Evolutionary conservation across 148 eudicot species (phyloP), one percentile per base, ranked within the genome.

Genomic region (Arctostaphylos glauca): DNA sequence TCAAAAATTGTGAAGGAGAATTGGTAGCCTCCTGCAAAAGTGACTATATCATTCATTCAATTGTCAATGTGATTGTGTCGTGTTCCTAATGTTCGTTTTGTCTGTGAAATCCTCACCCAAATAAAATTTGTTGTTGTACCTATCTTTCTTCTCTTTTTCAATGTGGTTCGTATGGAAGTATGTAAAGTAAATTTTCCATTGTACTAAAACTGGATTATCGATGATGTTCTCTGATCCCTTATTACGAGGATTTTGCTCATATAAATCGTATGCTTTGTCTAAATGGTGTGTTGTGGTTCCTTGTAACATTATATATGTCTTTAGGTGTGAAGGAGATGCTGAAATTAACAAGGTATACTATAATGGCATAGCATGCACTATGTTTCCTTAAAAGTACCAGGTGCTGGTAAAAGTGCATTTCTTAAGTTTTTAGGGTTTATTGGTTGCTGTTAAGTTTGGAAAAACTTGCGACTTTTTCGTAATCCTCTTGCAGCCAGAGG

Each of bases 1-100:
- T 71, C 79, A 3, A 85, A 85, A 82, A 83, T 83, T 62, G 78
- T 78, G 13, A 83, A 55, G 78, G 85, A 83, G 21, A 83, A 83
- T 67, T 83, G 82, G 80, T 74, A 84, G 74, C 21, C 74, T 66
- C 58, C 71, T 78, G 4, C 23, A 71, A 46, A 53, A 13, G 38
- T 59, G 21, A 68, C 18, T 21, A 25, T 54, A 4, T 43, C 31
- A 67, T 67, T 67, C 60, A 9, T 67, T 59, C 48, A 47, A 48
- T 16, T 50, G 64, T 81, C 12, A 31, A 52, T 52, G 48, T 13
- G 38, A 67, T 64, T 81, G 66, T 70, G 58, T 14, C 21, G 9
- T 68, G 72, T 9, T 81, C 83, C 76, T 41, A 38, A 52, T 52
- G 83, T 81, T 81, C 59, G 19, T 31, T 55, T 38, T 68, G 64